Conservation (phyloP, 176 grass and related monocot genomes). For the Juncus effusus region DNA sequence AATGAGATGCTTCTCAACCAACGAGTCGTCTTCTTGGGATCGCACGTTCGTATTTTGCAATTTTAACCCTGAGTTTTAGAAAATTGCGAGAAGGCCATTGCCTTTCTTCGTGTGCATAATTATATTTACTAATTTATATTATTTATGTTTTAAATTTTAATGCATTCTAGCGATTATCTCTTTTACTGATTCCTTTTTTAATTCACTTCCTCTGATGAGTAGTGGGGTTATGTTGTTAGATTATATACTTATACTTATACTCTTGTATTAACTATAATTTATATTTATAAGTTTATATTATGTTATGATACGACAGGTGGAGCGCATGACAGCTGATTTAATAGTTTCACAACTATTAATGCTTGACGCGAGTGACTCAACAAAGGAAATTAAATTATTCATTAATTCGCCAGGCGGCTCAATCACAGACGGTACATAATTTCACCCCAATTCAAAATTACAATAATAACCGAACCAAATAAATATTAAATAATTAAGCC, state of each 20-base stretch:
- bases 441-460: background rate
- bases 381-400: slow-evolving; percentile 92
- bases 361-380: slow-evolving; percentile 76
- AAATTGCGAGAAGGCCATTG: background rate
- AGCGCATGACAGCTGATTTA: slow-evolving; percentile 72
- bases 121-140: slow-evolving; percentile 7
- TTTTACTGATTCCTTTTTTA: no score
- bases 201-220: no score
- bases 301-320: slow-evolving; percentile 56
- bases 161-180: background rate
- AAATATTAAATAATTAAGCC: no score
- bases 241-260: background rate
- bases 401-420: slow-evolving; percentile 95
- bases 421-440: slow-evolving; percentile 61
- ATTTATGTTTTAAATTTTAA: slow-evolving; percentile 13
- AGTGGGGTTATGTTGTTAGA: background rate
- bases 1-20: slow-evolving; percentile 80
- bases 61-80: slow-evolving; percentile 11
- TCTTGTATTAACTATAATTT: no score
- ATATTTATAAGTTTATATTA: background rate
- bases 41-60: slow-evolving; percentile 39
- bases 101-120: background rate
- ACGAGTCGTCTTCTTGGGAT: slow-evolving; percentile 75
- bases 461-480: no score
- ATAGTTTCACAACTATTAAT: slow-evolving; percentile 82